Base-by-base conservation (phyloP, 208 protist genomes). In the Sergeia podlipaevii region DNA sequence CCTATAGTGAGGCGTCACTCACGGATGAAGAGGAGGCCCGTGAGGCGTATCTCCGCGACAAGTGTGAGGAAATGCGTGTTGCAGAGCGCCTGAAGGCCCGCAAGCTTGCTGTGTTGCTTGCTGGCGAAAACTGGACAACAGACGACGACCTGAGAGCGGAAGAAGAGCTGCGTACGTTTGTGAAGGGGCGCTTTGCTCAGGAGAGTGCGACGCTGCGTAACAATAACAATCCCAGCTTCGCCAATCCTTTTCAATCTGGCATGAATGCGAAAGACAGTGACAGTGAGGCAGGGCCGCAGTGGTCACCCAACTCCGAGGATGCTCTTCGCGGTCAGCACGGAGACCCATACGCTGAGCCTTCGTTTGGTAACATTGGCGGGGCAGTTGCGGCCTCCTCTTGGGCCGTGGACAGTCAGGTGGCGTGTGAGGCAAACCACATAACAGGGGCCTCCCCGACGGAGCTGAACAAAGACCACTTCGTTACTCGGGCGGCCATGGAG, bases 141-240 rank as follows among this genome's bases (percentile, higher is more conserved):
- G 70, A 81, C 41, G 43, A 71, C 33, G 66, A 86, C 27, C 37
- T 82, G 26, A 53, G 42, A 23, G 60, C 62, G 0, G 74, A 76
- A 57, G 66, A 82, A 38, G 65, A 75, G 49, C 58, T 86, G 23
- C 74, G 72, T 36, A 48, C 29, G 17, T 77, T 80, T 44, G 66
- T 61, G 21, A 59, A 64, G 15, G 57, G 64, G 50, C 61, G 45
- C 5, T 64, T 48, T 6, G 30, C 18, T 6, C 47, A 67, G 30
- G 36, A 37, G 37, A 78, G 55, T 20, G 65, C 57, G 15, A 69
- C 55, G 2, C 51, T 55, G 23, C 57, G 64, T 52, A 54, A 52
- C 8, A 67, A 49, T 33, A 30, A 24, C 43, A 80, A 56, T 62
- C 37, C 50, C 3, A 76, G 69, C 53, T 70, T 74, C 24, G 61